Conservation (phyloP, 1,284 basidiomycete species). For the Sanghuangporus weigelae region DNA sequence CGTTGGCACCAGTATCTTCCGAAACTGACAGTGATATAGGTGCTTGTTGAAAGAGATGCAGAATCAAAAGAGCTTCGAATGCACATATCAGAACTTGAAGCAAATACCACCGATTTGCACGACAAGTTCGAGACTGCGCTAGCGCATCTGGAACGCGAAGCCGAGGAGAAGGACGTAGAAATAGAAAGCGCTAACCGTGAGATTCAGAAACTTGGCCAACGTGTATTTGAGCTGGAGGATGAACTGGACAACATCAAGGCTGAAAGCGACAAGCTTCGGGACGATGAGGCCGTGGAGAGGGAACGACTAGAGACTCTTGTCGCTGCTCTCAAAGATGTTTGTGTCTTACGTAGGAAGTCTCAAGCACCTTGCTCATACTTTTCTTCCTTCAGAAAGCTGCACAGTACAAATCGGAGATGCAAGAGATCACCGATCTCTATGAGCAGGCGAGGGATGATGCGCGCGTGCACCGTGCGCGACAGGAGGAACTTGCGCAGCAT, state of each 20-base stretch:
- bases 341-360: slow-evolving; percentile 19
- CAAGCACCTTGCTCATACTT: slow-evolving; percentile 1
- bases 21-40: slow-evolving; percentile 34
- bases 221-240: slow-evolving; percentile 55
- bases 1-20: background rate
- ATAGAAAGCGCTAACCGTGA: slow-evolving; percentile 62
- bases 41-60: slow-evolving; percentile 66
- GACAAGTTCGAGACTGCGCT: slow-evolving; percentile 68
- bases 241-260: slow-evolving; percentile 51
- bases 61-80: slow-evolving; percentile 71
- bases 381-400: slow-evolving; percentile 55
- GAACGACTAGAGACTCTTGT: slow-evolving; percentile 69
- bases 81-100: slow-evolving; percentile 64
- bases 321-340: slow-evolving; percentile 74
- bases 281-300: slow-evolving; percentile 66
- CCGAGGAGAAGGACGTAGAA: slow-evolving; percentile 68
- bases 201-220: slow-evolving; percentile 69
- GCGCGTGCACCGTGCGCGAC: slow-evolving; percentile 42
- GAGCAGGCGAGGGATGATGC: slow-evolving; percentile 57
- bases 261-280: slow-evolving; percentile 40
- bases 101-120: slow-evolving; percentile 63
- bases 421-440: slow-evolving; percentile 56
- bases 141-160: slow-evolving; percentile 65
- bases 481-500: slow-evolving; percentile 64
- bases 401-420: slow-evolving; percentile 53